Evolutionary conservation across 176 grass and related monocot genomes (phyloP), one percentile per base, ranked within the genome.

Genomic region (Poa annua): DNA sequence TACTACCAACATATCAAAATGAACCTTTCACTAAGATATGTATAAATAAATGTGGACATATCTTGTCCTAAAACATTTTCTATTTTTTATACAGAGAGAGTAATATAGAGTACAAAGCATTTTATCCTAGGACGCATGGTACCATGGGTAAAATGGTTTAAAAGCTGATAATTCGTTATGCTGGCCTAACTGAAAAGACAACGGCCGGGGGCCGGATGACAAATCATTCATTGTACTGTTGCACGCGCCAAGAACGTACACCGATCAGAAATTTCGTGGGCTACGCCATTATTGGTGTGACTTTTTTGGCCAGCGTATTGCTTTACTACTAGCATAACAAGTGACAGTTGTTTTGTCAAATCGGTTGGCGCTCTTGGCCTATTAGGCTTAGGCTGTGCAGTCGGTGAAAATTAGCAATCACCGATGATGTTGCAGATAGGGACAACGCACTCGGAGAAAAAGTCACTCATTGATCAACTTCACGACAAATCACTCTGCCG

Each of bases 201-300:
- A 44, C 10, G 41, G 10, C 42, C 10, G 42, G 42, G 8, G 36
- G 41, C 11, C 44, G 44, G 44, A 49, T 49, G 80, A 79, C 66
- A 34, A 48, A 17, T 35, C 34, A 11, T 16, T 19, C 8, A 9
- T 20, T 78, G 8, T 3, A 63, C 24, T 19, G 41, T 21, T 51
- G 3, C 24, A 21, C 62, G 6, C 41, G 47, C 49, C 14, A 45
- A 33, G 51, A 71, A 20, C 21, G 32, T 73, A 73, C 70, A 50
- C 24, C 1, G 16, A 20, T 29, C 24, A 11, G 24, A 44, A n/a
- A 33, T 22, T 42, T 9, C 22, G 32, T 19, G 1, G 3, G 12
- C n/a, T 35, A 25, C 22, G 66, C 32, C 83, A 54, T 15, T 45
- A 75, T 66, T 75, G 81, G 59, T 3, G 39, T n/a, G 81, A 84